These are phyloP conservation scores for Anthoceros angustus DNA, from an alignment of 225 moss, liverwort and hornwort genomes.

Conservation along the genomic window DNA sequence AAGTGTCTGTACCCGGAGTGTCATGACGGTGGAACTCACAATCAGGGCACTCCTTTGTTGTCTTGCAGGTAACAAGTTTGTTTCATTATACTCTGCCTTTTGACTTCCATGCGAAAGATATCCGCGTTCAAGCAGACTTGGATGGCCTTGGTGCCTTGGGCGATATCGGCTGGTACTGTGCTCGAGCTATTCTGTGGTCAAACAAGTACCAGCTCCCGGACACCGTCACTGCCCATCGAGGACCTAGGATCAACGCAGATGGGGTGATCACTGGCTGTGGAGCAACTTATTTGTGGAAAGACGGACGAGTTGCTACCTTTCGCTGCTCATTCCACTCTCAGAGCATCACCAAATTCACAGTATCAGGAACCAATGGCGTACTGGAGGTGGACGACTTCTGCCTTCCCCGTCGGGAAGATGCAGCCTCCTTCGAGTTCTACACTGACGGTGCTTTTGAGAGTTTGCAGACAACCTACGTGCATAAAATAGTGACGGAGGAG, in stretches of 20 bases:
- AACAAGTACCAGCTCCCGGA: conserved; percentile 25
- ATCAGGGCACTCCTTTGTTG: not conserved
- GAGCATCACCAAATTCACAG: conserved; percentile 26
- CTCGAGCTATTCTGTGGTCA: conserved; percentile 27
- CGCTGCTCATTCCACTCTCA: conserved; percentile 29
- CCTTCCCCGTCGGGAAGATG: conserved; percentile 12
- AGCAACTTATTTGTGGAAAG: conserved; percentile 5
- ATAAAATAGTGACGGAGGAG: conserved; percentile 14
- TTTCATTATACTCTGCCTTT: conserved; percentile 8
- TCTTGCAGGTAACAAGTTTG: not conserved
- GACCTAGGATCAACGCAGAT: conserved; percentile 17
- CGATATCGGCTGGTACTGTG: conserved; percentile 41
- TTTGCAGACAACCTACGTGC: conserved; percentile 17
- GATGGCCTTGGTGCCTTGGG: conserved; percentile 31
- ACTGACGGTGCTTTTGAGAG: conserved; percentile 15
- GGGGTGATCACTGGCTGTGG: conserved; percentile 35
- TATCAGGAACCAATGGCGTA: conserved; percentile 19
- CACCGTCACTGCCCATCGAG: conserved; percentile 27
- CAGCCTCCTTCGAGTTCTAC: conserved; percentile 18
- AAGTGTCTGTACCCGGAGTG: too few relatives aligned
- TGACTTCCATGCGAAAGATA: conserved; percentile 14
- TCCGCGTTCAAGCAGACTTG: conserved; percentile 26
- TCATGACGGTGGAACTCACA: too few relatives aligned
- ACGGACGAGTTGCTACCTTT: conserved; percentile 25
- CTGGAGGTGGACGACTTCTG: conserved; percentile 31